A percentile compares a stretch with the other conserved stretches of the same genome.
phyloP scores from a whole-genome alignment of 805 yeast genomes.

The Starmerella asiatica region DNA sequence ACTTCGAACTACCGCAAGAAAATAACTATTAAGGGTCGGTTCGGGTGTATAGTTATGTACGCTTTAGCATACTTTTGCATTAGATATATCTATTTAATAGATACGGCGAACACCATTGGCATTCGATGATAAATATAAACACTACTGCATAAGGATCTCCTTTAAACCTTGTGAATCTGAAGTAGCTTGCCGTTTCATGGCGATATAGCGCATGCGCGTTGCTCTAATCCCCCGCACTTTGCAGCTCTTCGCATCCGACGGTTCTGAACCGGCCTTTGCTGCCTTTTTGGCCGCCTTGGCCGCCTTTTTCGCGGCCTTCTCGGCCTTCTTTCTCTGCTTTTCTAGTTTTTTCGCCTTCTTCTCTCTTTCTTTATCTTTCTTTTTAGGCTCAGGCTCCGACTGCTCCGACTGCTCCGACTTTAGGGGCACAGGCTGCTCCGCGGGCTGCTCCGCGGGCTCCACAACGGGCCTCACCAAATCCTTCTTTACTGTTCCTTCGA shows the following conservation, averaged over 20 bases:
- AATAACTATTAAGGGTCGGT: too few species aligned
- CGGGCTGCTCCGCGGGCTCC: constrained; percentile 12
- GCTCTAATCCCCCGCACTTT: constrained; percentile 44
- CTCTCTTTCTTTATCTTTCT: constrained; percentile 17
- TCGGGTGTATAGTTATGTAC: too few species aligned
- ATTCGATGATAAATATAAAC: background rate
- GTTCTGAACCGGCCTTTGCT: background rate
- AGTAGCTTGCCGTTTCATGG: constrained; percentile 81
- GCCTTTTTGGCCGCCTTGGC: background rate
- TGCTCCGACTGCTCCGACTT: constrained; percentile 25
- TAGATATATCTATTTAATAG: too few species aligned
- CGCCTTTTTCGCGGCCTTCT: constrained; percentile 1
- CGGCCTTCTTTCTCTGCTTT: background rate
- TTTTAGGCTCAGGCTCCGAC: constrained; percentile 21
- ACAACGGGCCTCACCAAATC: constrained; percentile 16
- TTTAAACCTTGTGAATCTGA: constrained; percentile 78
- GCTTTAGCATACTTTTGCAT: too few species aligned
- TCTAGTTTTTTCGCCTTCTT: constrained; percentile 8
- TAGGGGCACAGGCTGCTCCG: constrained; percentile 18
- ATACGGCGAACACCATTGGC: too few species aligned
- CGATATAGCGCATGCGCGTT: constrained; percentile 75
- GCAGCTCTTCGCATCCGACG: background rate
- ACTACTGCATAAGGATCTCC: constrained; percentile 74
- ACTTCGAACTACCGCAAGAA: too few species aligned
- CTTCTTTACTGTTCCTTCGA: constrained; percentile 27